Base-by-base conservation (phyloP, 257 asterid genomes). In the Coffea eugenioides region DNA sequence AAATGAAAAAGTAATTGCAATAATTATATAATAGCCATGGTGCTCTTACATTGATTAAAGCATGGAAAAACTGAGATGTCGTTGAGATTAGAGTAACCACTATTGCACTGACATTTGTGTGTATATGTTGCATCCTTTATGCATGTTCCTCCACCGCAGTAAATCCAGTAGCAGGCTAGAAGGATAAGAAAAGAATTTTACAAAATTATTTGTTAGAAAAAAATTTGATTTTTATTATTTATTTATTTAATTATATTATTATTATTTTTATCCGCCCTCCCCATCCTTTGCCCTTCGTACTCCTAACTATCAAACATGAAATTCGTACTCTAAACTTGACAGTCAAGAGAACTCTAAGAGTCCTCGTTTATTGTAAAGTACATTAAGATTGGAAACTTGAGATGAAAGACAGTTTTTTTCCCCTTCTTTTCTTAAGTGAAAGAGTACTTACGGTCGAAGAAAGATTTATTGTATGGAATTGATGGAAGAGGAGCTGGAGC, bases 131-230 rank as follows among this genome's bases (percentile, higher is more conserved):
- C 15, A 56, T 89, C 90, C 71, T 81, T 85, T 0, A 39, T 23
- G 85, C 97, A 93, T 6, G 83, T 88, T 39, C 97, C 97, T 80
- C 90, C 90, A 56, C 97, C 97, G 77, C 97, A 93, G 69, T 90
- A 90, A 68, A 83, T 84, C 97, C 97, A 91, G 61, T 85, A 73
- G 88, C 97, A 93, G n/a, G 97, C 97, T 91, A 59, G 52, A 68
- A 67, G 39, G 4, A 71, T 31, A 1, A 46, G 15, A 66, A 39
- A 2, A 2, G 31, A 48, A 79, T 15, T 27, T 21, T 51, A 34
- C 36, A 27, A 2, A 2, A 70, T 16, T 20, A 18, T 18, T 57
- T 57, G 64, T 20, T 18, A 16, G 62, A 49, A 16, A 20, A n/a
- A 31, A 52, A 66, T 48, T 27, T 5, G 1, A 39, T 39, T 39